Conservation (phyloP, 805 yeast genomes). For the Suhomyces pyralidae region DNA sequence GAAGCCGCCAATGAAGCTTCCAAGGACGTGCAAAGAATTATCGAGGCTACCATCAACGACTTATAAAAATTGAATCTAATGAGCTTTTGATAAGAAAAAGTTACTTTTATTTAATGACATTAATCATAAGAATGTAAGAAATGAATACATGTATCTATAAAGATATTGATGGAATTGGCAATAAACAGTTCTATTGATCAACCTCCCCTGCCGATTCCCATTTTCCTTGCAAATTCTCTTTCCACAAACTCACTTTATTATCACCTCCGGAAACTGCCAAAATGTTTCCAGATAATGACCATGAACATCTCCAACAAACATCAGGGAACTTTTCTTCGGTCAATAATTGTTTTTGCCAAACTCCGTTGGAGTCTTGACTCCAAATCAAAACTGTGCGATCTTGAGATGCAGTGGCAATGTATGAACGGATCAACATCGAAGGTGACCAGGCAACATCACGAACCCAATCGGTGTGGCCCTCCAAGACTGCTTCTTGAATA, state of each 20-base stretch:
- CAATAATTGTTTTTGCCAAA: slow-evolving; percentile 80
- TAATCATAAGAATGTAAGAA: slow-evolving; percentile 5
- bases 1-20: slow-evolving; percentile 81
- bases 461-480: slow-evolving; percentile 97
- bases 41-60: slow-evolving; percentile 58
- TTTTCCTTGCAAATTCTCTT: slow-evolving; percentile 84
- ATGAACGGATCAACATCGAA: slow-evolving; percentile 76
- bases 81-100: background rate
- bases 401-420: slow-evolving; percentile 95
- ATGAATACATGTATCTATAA: background rate
- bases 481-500: slow-evolving; percentile 69
- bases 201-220: slow-evolving; percentile 99
- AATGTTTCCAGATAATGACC: slow-evolving; percentile 95
- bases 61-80: slow-evolving; percentile 16
- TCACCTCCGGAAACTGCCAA: slow-evolving; percentile 96
- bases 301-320: slow-evolving; percentile 96
- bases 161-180: background rate
- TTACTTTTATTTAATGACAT: slow-evolving; percentile 6
- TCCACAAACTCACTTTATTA: slow-evolving; percentile 94
- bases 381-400: slow-evolving; percentile 93
- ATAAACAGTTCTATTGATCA: slow-evolving; percentile 51
- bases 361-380: slow-evolving; percentile 73
- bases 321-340: slow-evolving; percentile 86
- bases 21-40: slow-evolving; percentile 67
- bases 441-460: slow-evolving; percentile 99